Evolutionary conservation across 2,329 filamentous ascomycete species (phyloP).

Genomic region (Verticillium zaregamsianum): DNA sequence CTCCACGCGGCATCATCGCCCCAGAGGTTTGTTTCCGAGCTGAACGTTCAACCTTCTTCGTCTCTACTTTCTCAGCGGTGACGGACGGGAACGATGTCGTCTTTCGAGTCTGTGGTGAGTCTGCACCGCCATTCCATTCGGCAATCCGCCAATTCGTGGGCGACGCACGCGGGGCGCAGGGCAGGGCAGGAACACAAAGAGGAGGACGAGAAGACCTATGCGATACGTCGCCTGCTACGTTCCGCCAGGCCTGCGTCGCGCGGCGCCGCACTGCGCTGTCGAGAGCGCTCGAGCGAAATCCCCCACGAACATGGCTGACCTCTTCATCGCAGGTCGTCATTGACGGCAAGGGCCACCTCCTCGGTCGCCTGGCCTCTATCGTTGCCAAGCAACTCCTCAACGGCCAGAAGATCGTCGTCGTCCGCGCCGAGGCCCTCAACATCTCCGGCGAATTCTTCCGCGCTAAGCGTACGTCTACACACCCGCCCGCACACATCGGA

Average conservation of each 20-base stretch:
- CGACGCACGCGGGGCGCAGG: background rate
- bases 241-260: background rate
- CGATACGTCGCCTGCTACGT: background rate
- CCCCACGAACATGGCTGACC: constrained; percentile 20
- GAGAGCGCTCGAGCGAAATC: background rate
- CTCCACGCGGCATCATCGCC: constrained; percentile 12
- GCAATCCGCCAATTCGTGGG: background rate
- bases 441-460: constrained; percentile 99
- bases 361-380: constrained; percentile 96
- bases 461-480: constrained; percentile 86
- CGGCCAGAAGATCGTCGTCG: constrained; percentile 98
- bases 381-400: constrained; percentile 98
- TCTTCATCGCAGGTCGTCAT: constrained; percentile 74
- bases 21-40: constrained; percentile 17
- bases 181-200: background rate
- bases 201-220: background rate
- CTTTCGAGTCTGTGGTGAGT: constrained; percentile 70
- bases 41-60: constrained; percentile 10
- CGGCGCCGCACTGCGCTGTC: background rate
- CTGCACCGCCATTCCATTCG: background rate
- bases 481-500: constrained; percentile 8
- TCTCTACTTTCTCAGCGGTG: constrained; percentile 17
- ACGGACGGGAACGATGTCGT: constrained; percentile 56
- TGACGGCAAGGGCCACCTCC: constrained; percentile 99
- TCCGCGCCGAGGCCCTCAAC: constrained; percentile 98